Evolutionary conservation across 192 early-diverging fungal genomes (phyloP).

Genomic region (Coemansia sp.): DNA sequence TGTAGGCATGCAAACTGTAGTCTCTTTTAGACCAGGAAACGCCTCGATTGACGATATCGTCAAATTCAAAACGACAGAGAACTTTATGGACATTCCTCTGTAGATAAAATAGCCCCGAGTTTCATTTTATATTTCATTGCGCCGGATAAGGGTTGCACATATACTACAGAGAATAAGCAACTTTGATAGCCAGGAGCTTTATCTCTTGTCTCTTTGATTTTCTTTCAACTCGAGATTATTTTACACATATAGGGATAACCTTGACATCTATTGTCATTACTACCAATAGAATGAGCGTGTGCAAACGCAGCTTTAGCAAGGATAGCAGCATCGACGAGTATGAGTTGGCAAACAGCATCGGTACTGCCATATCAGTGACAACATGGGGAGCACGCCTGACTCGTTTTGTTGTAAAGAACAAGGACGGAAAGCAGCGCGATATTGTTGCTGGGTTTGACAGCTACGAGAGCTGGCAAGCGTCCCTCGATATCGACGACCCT

Average conservation of each 20-base stretch:
- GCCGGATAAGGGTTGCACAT: conserved; percentile 4
- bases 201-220: background rate
- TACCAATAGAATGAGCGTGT: conserved; percentile 23
- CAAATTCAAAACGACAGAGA: conserved; percentile 5
- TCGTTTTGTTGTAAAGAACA: conserved; percentile 64
- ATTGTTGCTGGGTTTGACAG: conserved; percentile 75
- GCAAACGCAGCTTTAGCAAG: conserved; percentile 35
- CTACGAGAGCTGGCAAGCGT: conserved; percentile 56
- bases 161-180: too few species aligned
- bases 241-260: too few species aligned
- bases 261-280: background rate
- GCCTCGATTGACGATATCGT: conserved; percentile 13
- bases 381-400: conserved; percentile 72
- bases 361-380: conserved; percentile 44
- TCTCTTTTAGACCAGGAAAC: conserved; percentile 80
- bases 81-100: conserved; percentile 35
- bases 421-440: conserved; percentile 57
- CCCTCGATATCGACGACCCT: conserved; percentile 55
- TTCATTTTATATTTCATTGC: background rate
- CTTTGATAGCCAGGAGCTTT: too few species aligned
- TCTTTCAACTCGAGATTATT: background rate
- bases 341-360: conserved; percentile 30
- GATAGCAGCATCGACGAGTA: conserved; percentile 35
- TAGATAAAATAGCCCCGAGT: conserved; percentile 9
- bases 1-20: conserved; percentile 68